Base-by-base conservation (phyloP, 495 filamentous ascomycete species). In the Lepraria neglecta region DNA sequence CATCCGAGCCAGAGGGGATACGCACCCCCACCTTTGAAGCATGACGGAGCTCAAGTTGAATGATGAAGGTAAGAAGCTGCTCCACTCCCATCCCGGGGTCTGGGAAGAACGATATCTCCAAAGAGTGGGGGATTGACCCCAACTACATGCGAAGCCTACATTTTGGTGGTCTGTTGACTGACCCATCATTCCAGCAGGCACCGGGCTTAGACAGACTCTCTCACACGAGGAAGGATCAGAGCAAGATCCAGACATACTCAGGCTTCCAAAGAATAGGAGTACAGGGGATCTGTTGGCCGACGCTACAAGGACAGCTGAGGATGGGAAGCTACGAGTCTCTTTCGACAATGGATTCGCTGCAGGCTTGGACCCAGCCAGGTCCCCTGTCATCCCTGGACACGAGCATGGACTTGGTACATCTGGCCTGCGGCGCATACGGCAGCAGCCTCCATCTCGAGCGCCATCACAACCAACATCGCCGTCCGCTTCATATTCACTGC, bases 341-440 rank as follows among this genome's bases (percentile, higher is more conserved):
- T 69, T 74, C 44, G 76, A 77, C 56, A 74, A 73, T 54, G 56
- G 58, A 42, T 68, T 73, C 15, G 72, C 75, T 38, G 72, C 69
- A 50, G 77, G 73, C 56, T 76, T 75, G 70, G 77, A 79, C 50
- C 67, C 64, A 55, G 73, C 67, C 55, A 83, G 80, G 70, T 83
- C 83, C 40, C 78, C 82, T 55, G 73, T 87, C 64, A 73, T 84
- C 58, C 14, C 54, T 31, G 84, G 85, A 61, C 82, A 78, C 68
- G 84, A 87, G 59, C 79, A 82, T 76, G 81, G 82, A 67, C 71
- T 86, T 48, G 80, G 80, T 54, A 75, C 76, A 35, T 92, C 91
- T 56, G 94, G 94, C 60, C 80, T 98, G 67, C 85, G 91, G 71
- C 87, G 94, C 66, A 97, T 97, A 73, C 88, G 94, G 63, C 92